Evolutionary conservation across 2,329 filamentous ascomycete species (phyloP).

Genomic region (Xylaria sp.): DNA sequence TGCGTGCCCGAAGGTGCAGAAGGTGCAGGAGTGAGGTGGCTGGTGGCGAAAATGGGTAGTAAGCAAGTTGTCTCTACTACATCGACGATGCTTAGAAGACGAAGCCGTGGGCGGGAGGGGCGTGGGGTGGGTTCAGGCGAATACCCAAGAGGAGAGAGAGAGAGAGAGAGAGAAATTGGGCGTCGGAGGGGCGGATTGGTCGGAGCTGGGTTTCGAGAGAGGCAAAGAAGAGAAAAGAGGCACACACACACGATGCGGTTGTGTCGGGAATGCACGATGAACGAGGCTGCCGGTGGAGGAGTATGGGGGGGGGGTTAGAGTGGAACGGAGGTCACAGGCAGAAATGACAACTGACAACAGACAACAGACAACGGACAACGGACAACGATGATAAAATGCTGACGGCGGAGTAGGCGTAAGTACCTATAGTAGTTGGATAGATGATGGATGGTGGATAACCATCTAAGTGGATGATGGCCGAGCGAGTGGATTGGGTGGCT

Average conservation of each 20-base stretch:
- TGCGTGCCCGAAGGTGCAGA: conserved; percentile 8
- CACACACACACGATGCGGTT: not conserved
- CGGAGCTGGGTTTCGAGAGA: not conserved
- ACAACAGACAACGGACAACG: not conserved
- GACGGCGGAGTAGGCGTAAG: not conserved
- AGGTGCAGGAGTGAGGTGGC: not conserved
- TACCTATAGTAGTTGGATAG: not conserved
- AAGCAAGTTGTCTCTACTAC: conserved; percentile 10
- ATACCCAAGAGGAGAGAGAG: not conserved
- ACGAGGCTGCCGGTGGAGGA: not conserved
- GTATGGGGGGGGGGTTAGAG: not conserved
- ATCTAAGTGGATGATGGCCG: not conserved
- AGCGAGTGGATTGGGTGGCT: not conserved
- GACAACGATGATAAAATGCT: conserved; percentile 15
- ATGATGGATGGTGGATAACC: not conserved
- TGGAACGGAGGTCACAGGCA: not conserved
- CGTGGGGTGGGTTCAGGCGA: not conserved
- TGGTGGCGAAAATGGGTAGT: conserved; percentile 10
- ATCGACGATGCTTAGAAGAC: not conserved
- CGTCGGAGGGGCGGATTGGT: not conserved
- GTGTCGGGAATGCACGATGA: conserved; percentile 3
- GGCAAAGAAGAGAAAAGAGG: not conserved
- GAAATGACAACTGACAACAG: not conserved
- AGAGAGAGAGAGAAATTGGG: too few relatives aligned
- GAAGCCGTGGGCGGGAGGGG: conserved; percentile 9